Evolutionary conservation across 768 basidiomycete species (phyloP).

Genomic region (Psilocybe subaeruginosa): DNA sequence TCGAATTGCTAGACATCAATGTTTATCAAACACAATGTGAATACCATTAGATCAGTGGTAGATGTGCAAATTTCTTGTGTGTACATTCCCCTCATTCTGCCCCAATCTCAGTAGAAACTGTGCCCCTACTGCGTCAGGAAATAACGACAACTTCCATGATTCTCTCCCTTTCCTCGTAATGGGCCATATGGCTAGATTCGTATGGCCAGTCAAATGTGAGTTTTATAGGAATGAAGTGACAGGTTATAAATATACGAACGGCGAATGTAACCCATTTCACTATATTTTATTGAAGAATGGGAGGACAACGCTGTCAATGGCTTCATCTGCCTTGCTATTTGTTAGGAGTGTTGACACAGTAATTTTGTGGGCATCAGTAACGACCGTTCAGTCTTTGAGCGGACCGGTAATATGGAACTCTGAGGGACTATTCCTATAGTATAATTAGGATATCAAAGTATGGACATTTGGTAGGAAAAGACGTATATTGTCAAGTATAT

Average conservation of each 20-base stretch:
- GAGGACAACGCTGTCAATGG: slow-evolving; percentile 36
- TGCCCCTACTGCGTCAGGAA: not conserved
- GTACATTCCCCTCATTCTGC: too few relatives aligned
- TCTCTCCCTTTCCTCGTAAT: slow-evolving; percentile 43
- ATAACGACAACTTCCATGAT: slow-evolving; percentile 19
- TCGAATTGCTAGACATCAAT: too few relatives aligned
- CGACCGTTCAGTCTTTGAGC: slow-evolving; percentile 48
- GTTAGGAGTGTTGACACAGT: slow-evolving; percentile 39
- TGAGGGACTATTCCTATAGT: slow-evolving; percentile 39
- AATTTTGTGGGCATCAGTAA: slow-evolving; percentile 47
- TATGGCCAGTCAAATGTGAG: not conserved
- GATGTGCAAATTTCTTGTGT: too few relatives aligned
- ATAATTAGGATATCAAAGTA: not conserved
- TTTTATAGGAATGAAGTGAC: not conserved
- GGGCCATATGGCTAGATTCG: slow-evolving; percentile 43
- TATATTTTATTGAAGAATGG: slow-evolving; percentile 40
- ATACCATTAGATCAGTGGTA: too few relatives aligned
- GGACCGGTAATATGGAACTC: slow-evolving; percentile 39
- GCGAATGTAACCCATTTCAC: slow-evolving; percentile 50
- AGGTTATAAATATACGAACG: not conserved
- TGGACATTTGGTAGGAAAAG: slow-evolving; percentile 11
- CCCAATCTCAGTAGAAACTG: too few relatives aligned
- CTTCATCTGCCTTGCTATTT: slow-evolving; percentile 44
- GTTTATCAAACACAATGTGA: too few relatives aligned
- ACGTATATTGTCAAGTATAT: slow-evolving; percentile 49